phyloP scores from a whole-genome alignment of 2,329 filamentous ascomycete genomes.

The Onygenales sp. region DNA sequence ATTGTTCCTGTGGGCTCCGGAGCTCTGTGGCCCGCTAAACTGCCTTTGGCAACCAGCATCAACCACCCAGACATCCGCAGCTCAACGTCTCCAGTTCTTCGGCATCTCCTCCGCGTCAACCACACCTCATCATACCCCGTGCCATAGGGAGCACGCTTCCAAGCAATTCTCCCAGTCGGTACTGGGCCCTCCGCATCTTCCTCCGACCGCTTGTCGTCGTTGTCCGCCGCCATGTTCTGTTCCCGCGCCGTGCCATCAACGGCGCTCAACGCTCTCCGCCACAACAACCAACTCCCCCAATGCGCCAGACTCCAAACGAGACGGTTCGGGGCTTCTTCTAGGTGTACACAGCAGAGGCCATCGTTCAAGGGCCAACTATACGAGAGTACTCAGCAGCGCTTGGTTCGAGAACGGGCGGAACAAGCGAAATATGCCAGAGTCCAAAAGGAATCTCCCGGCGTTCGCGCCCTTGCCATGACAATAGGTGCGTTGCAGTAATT shows the following conservation, averaged over 20 bases:
- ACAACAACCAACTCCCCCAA: slow-evolving; percentile 1
- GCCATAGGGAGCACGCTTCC: too few species aligned
- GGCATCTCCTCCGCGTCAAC: too few species aligned
- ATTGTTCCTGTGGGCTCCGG: too few species aligned
- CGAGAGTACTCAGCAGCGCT: slow-evolving; percentile 49
- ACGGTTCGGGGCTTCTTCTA: not conserved
- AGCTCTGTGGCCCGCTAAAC: too few species aligned
- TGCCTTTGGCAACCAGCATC: too few species aligned
- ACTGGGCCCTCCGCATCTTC: not conserved
- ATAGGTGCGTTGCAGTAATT: slow-evolving; percentile 21
- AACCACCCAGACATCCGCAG: too few species aligned
- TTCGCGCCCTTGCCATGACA: slow-evolving; percentile 28
- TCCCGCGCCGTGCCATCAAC: slow-evolving; percentile 6
- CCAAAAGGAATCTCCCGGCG: slow-evolving; percentile 27
- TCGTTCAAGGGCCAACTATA: slow-evolving; percentile 52
- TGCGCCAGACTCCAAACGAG: not conserved
- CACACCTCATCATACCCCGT: too few species aligned
- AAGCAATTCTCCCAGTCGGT: too few species aligned
- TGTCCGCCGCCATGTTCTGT: slow-evolving; percentile 6
- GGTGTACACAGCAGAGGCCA: slow-evolving; percentile 3
- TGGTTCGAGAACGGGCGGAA: slow-evolving; percentile 50
- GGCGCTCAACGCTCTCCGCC: slow-evolving; percentile 2
- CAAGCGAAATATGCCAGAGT: slow-evolving; percentile 41
- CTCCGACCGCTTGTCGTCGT: not conserved
- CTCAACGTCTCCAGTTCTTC: too few species aligned